phyloP scores from a whole-genome alignment of 805 yeast genomes.

The Yarrowia porcina region DNA sequence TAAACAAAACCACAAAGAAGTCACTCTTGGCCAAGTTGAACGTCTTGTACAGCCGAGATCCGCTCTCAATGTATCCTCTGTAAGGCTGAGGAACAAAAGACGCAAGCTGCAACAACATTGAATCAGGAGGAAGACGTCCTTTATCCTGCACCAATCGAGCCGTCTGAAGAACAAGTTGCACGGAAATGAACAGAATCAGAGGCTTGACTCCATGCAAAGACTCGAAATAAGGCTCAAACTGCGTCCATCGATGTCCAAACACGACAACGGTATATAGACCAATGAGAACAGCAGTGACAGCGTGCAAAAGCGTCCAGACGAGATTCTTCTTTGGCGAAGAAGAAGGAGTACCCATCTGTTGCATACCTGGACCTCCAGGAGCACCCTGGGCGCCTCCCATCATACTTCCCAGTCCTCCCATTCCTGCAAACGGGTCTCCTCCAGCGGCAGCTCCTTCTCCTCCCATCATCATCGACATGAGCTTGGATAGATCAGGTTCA shows the following conservation, averaged over 20 bases:
- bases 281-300: neutral
- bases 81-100: slow-evolving; percentile 21
- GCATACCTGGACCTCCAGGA: neutral
- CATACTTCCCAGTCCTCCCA: neutral
- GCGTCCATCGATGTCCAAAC: neutral
- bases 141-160: slow-evolving; percentile 15
- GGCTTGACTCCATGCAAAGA: slow-evolving; percentile 2
- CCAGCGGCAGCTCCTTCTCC: neutral
- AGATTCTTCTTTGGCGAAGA: neutral
- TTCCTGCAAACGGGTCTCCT: neutral
- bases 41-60: slow-evolving; percentile 19
- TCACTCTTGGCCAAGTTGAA: slow-evolving; percentile 2
- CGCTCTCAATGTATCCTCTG: slow-evolving; percentile 21
- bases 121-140: slow-evolving; percentile 11
- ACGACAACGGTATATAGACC: neutral
- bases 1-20: neutral
- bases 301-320: slow-evolving; percentile 1
- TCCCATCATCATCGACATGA: slow-evolving; percentile 24
- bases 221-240: neutral
- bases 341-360: neutral
- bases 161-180: slow-evolving; percentile 8
- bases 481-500: slow-evolving; percentile 1
- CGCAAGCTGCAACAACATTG: slow-evolving; percentile 1
- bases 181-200: slow-evolving; percentile 7
- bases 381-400: neutral